Percentiles rank a stretch among this genome's conserved stretches.
phyloP scores from a whole-genome alignment of 2,329 filamentous ascomycete genomes.

The Talaromyces pinophilus region DNA sequence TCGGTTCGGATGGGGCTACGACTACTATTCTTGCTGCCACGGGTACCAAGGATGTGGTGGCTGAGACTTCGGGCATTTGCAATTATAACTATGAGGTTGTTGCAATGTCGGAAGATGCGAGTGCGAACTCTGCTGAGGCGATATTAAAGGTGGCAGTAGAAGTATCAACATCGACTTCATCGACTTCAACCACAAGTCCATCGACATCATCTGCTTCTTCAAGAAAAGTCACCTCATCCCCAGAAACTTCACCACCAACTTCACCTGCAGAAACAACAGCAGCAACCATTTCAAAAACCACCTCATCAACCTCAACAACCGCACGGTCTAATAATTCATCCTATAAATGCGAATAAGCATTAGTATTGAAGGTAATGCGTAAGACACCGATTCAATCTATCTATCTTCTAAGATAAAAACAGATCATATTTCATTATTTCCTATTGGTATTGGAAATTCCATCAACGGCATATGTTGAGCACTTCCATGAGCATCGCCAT shows the following conservation, averaged over 20 bases:
- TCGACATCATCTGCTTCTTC: not conserved
- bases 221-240: not conserved
- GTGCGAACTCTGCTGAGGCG: not conserved
- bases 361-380: too few species aligned
- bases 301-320: not conserved
- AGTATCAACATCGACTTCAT: not conserved
- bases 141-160: not conserved
- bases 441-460: too few species aligned
- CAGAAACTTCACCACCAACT: not conserved
- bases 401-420: too few species aligned
- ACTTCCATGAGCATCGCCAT: too few species aligned
- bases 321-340: too few species aligned
- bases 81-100: slow-evolving; percentile 25
- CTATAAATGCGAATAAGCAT: too few species aligned
- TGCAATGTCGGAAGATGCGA: slow-evolving; percentile 9
- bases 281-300: not conserved
- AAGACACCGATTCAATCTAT: too few species aligned
- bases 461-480: too few species aligned
- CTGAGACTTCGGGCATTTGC: slow-evolving; percentile 17
- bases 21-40: slow-evolving; percentile 12
- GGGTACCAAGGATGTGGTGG: slow-evolving; percentile 21
- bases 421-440: too few species aligned
- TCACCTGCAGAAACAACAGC: not conserved
- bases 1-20: not conserved
- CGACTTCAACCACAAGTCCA: not conserved